Conservation (phyloP, 2,329 filamentous ascomycete species). For the Decorospora gaudefroyi region DNA sequence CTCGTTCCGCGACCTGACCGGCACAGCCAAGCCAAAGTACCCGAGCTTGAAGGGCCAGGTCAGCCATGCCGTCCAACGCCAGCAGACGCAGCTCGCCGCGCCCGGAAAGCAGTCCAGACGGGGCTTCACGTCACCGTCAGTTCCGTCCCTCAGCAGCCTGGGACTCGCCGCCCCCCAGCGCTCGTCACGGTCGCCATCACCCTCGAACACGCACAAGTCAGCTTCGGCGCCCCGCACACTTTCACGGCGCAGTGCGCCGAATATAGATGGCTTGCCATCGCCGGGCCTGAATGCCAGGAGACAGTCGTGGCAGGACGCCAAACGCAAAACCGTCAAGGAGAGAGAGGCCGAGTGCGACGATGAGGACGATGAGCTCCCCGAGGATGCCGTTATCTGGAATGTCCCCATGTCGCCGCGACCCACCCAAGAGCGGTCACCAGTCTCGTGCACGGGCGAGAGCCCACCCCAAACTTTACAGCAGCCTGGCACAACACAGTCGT, state of each 20-base stretch:
- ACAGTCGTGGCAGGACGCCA: slow-evolving; percentile 67
- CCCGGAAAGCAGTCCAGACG: slow-evolving; percentile 48
- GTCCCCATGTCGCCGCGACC: slow-evolving; percentile 73
- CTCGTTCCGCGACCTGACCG: slow-evolving; percentile 49
- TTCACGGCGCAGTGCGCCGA: slow-evolving; percentile 42
- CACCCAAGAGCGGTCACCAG: slow-evolving; percentile 47
- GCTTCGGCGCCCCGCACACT: slow-evolving; percentile 38
- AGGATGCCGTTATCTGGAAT: slow-evolving; percentile 78
- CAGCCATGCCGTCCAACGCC: slow-evolving; percentile 36
- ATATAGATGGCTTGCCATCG: slow-evolving; percentile 39
- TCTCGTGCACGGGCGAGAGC: slow-evolving; percentile 37
- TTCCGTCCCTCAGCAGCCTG: slow-evolving; percentile 40
- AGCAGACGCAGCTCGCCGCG: slow-evolving; percentile 45
- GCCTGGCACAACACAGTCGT: slow-evolving; percentile 22
- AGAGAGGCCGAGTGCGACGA: slow-evolving; percentile 80
- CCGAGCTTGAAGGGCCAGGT: slow-evolving; percentile 50
- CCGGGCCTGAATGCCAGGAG: slow-evolving; percentile 48
- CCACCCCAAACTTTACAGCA: slow-evolving; percentile 34
- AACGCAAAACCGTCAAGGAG: slow-evolving; percentile 68
- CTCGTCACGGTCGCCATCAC: slow-evolving; percentile 46
- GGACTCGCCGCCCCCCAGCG: slow-evolving; percentile 40
- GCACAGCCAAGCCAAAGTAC: slow-evolving; percentile 43
- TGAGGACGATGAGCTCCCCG: slow-evolving; percentile 69
- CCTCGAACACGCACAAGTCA: slow-evolving; percentile 34
- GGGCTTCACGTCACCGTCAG: slow-evolving; percentile 49